Evolutionary conservation across 768 basidiomycete genomes (phyloP).

Genomic region (Pisolithus orientalis): DNA sequence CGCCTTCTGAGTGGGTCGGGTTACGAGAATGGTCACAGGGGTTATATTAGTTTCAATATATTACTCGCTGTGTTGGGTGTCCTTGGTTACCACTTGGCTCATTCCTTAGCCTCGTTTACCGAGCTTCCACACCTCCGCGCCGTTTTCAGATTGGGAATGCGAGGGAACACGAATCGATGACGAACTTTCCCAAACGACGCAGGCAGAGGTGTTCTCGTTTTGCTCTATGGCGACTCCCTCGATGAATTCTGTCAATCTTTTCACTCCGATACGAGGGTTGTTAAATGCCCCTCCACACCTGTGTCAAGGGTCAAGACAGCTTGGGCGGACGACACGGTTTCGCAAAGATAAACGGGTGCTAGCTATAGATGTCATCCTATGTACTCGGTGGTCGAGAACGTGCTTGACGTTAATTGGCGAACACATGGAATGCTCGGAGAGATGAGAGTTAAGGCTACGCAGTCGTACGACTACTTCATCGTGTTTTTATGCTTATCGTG

Average conservation of each 20-base stretch:
- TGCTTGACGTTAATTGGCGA: slow-evolving; percentile 24
- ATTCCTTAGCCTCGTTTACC: too few relatives aligned
- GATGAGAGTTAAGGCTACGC: neutral
- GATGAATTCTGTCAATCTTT: slow-evolving; percentile 40
- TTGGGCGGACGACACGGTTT: slow-evolving; percentile 31
- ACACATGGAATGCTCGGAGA: slow-evolving; percentile 1
- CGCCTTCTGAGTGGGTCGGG: too few relatives aligned
- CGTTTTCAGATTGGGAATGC: too few relatives aligned
- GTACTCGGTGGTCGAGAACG: slow-evolving; percentile 15
- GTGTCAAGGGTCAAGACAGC: slow-evolving; percentile 48
- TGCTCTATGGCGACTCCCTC: slow-evolving; percentile 39
- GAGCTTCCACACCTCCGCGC: too few relatives aligned
- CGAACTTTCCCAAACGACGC: slow-evolving; percentile 35
- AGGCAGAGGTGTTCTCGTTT: slow-evolving; percentile 26
- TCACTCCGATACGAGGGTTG: slow-evolving; percentile 26
- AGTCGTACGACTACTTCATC: neutral
- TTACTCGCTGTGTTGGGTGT: too few relatives aligned
- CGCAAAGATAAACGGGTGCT: slow-evolving; percentile 8
- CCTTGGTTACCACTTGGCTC: too few relatives aligned
- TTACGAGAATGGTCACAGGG: too few relatives aligned
- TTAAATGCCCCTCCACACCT: slow-evolving; percentile 46
- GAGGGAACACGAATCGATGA: neutral
- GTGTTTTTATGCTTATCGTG: neutral
- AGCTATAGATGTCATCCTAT: too few relatives aligned
- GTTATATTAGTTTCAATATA: too few relatives aligned